phyloP scores from a whole-genome alignment of 1,139 yeast genomes.

The Debaryomyces fabryi region DNA sequence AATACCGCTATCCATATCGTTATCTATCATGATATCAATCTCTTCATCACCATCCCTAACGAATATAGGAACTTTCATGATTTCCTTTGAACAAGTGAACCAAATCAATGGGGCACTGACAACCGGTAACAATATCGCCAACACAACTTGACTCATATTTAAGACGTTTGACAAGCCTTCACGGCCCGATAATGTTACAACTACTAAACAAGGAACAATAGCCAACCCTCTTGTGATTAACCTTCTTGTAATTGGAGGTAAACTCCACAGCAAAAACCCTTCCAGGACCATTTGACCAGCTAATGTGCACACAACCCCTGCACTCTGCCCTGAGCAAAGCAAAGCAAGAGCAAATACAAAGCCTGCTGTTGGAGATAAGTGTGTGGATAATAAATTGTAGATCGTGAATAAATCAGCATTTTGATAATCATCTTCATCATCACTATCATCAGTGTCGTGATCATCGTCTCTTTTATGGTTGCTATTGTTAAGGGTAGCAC shows the following conservation, averaged over 20 bases:
- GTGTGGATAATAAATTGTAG: slow-evolving; percentile 69
- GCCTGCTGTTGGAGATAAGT: slow-evolving; percentile 90
- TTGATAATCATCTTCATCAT: slow-evolving; percentile 50
- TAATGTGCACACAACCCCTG: slow-evolving; percentile 96
- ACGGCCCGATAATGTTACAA: slow-evolving; percentile 77
- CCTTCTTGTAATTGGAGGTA: slow-evolving; percentile 86
- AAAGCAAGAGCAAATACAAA: slow-evolving; percentile 89
- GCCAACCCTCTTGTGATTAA: slow-evolving; percentile 83
- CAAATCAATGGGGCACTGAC: slow-evolving; percentile 88
- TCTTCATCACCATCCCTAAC: slow-evolving; percentile 37
- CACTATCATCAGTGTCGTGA: slow-evolving; percentile 32
- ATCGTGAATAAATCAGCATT: slow-evolving; percentile 86
- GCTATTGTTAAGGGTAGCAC: slow-evolving; percentile 58
- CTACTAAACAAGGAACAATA: slow-evolving; percentile 83
- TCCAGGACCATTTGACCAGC: slow-evolving; percentile 98
- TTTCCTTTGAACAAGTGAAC: slow-evolving; percentile 73
- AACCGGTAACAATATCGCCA: slow-evolving; percentile 81
- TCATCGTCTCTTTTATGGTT: slow-evolving; percentile 19
- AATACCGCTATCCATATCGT: slow-evolving; percentile 19
- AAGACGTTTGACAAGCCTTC: slow-evolving; percentile 81
- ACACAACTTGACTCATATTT: slow-evolving; percentile 85
- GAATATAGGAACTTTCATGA: slow-evolving; percentile 72
- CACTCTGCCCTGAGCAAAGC: slow-evolving; percentile 94
- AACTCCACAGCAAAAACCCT: slow-evolving; percentile 84
- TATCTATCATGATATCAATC: slow-evolving; percentile 23